Base-by-base conservation (phyloP, 176 grass and related monocot genomes). In the Neostapfia colusana region DNA sequence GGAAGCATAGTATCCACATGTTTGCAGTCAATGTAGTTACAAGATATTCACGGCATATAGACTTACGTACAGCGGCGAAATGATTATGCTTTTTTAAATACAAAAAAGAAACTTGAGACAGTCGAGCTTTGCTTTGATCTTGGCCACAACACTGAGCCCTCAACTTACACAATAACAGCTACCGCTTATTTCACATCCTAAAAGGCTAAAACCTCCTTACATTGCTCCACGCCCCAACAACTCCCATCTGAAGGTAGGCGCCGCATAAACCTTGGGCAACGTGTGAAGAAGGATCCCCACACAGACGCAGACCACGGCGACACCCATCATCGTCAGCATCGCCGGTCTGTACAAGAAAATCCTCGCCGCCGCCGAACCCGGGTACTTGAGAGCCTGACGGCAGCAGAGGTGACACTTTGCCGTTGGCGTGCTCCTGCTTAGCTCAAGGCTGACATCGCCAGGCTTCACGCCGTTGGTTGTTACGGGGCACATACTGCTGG, bases 331-430 rank as follows among this genome's bases (percentile, higher is more conserved):
- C 2, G 89, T 85, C 16, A 99, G 75, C 92, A 99, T 94, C 50
- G 92, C 87, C 48, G 95, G 95, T 77, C 95, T 89, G 62, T 95
- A 95, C 68, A 99, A 36, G 67, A 99, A 95, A 49, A 87, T 92
- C 70, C 74, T 92, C 5, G 83, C 39, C 0, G 83, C 39, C 0
- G 65, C 23, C 0, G 82, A 84, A 53, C 24, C 83, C 34, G 40
- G 85, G 49, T 88, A 76, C 44, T 74, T 79, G 42, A 74, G 40
- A 31, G 38, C 70, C 65, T 87, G 87, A 38, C 83, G 75, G 44
- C 80, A 92, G 84, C 96, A 99, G 55, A 81, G 59, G 31, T 83
- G 86, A 63, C 96, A 99, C 61, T 65, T 73, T 25, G 86, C 55
- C 25, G 77, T 61, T 60, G 85, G 67, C 73, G 26, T 72, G 55